Base-by-base conservation (phyloP, 2,329 filamentous ascomycete species). In the Cercospora sp. region DNA sequence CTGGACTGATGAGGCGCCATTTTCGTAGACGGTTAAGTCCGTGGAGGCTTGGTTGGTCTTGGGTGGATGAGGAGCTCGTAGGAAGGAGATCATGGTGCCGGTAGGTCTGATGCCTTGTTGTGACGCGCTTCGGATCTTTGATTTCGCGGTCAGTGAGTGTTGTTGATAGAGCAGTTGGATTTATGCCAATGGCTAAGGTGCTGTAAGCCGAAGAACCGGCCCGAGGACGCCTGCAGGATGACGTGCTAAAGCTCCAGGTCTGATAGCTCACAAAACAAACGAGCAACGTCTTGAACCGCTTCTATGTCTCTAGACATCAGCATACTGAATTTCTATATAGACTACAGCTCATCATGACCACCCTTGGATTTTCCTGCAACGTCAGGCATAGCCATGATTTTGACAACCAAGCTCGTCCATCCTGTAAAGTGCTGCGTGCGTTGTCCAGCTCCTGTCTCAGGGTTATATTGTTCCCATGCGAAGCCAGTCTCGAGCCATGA, bases 391-490 rank as follows among this genome's bases (percentile, higher is more conserved):
- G 89, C 88, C 93, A 98, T 97, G 73, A 99, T 92, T 84, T 97
- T 97, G 57, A 98, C 94, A 59, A 98, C 92, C 80, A 98, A 83
- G 79, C 93, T 97, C n/a, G 95, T 99, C 95, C 95, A 99, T 61
- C 95, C 95, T 0, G 95, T 97, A 79, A 99, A 99, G 80, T 98
- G 94, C 84, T 97, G 93, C 5, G 94, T 98, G 51, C 95, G 87
- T 84, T 98, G 94, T n/a, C 95, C 95, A 63, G 87, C 87, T 57
- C 95, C 95, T 3, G 92, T 97, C 75, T 97, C 93, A 0, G 94
- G 93, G 78, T 97, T 92, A 80, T 98, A 99, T 82, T 99, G 95
- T 81, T 99, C 95, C 94, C 94, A 99, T 0, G 94, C 95, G 78
- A 98, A 98, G 18, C 94, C 94, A 0, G 95, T 98, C 77, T 92